Conservation (phyloP, 176 grass and related monocot species). For the Phoenix roebelenii region DNA sequence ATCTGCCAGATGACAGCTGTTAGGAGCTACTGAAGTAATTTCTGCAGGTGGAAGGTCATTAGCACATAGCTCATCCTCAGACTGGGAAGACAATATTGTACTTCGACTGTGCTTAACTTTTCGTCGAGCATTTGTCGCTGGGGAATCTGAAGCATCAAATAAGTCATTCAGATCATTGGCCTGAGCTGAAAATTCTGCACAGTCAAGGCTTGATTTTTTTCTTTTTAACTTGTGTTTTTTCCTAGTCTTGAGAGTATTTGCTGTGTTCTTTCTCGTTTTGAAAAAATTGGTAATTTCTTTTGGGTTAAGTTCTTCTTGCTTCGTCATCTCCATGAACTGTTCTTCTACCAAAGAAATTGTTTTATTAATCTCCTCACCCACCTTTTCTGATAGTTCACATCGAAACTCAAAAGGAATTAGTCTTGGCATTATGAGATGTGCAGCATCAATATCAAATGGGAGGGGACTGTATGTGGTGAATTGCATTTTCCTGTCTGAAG, state of each 20-base stretch:
- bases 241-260: constrained; percentile 37
- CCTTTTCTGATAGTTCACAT: constrained; percentile 76
- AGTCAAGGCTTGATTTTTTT: constrained; percentile 26
- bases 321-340: constrained; percentile 30
- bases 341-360: constrained; percentile 60
- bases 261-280: constrained; percentile 22
- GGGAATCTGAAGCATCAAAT: constrained; percentile 36
- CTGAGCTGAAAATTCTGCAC: constrained; percentile 36
- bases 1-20: constrained; percentile 19
- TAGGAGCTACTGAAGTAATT: constrained; percentile 7
- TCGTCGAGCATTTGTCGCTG: constrained; percentile 31
- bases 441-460: constrained; percentile 39
- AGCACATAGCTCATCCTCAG: constrained; percentile 39
- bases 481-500: constrained; percentile 36
- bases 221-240: constrained; percentile 69
- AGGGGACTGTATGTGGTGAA: constrained; percentile 17
- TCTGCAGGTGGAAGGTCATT: constrained; percentile 24
- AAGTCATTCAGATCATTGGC: constrained; percentile 83
- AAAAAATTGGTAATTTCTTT: constrained; percentile 26
- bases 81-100: constrained; percentile 50
- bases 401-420: constrained; percentile 55
- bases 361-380: constrained; percentile 56
- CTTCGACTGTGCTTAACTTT: constrained; percentile 36
- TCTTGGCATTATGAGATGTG: constrained; percentile 47
- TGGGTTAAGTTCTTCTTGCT: constrained; percentile 26